Evolutionary conservation across 805 yeast species (phyloP), one percentile per base, ranked within the genome.

Genomic region (Metschnikowia rubicola): DNA sequence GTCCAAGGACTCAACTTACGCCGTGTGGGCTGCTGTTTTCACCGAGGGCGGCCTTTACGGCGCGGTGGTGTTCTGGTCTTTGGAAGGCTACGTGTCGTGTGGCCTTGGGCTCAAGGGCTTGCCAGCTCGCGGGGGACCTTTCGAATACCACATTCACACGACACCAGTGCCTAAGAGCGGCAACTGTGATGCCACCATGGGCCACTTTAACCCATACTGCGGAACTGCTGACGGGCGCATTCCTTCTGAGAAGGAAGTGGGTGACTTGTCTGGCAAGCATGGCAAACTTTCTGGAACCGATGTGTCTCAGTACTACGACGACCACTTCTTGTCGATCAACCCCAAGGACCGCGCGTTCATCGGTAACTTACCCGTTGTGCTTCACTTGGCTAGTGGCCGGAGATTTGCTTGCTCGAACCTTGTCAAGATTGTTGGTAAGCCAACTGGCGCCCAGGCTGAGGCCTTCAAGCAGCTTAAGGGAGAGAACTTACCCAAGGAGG

Each of bases 191-290:
- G 73, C 63, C 32, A 68, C 76, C 12, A 48, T 47, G 39, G 61
- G 46, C 17, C 71, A 67, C 59, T 67, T 71, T 48, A 63, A 71
- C 56, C 75, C 76, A 17, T 71, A 58, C 60, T 51, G 56, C 43
- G 76, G 75, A 19, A 48, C 50, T n/a, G 53, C 46, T 11, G 59
- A 55, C 38, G 59, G 66, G 13, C 52, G 66, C 19, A 47, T 52
- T 19, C 43, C 51, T 9, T 61, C 62, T 10, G 61, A 51, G 17
- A 52, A 51, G 46, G 71, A 71, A 55, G 63, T 63, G 34, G 73
- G 75, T 38, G 75, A 71, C 52, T 68, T 71, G 47, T 57, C 73
- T 10, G 74, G 74, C 30, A 70, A 65, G 56, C 70, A 69, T 53
- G 75, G 76, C 26, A 43, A 37, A 36, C 59, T 70, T 36, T 37